Evolutionary conservation across 305 asterid genomes (phyloP).

Genomic region (Plantago coronopus): DNA sequence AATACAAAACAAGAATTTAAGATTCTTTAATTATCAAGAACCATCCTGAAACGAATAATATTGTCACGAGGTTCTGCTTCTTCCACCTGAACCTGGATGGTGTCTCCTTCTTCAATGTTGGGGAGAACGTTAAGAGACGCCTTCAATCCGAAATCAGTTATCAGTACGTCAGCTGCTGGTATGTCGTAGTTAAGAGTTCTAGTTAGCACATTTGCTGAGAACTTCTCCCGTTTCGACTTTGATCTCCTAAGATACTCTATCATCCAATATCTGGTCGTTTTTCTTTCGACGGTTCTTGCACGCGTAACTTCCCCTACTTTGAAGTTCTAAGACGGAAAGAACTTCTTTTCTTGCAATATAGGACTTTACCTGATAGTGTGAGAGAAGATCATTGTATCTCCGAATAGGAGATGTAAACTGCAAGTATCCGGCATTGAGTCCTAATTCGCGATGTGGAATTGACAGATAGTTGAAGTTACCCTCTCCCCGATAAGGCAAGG

Average conservation of each 20-base stretch:
- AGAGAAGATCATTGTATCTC: constrained; percentile 89
- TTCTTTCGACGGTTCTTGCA: constrained; percentile 58
- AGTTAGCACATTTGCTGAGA: constrained; percentile 73
- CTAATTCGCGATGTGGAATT: constrained; percentile 75
- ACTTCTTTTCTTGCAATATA: constrained; percentile 4
- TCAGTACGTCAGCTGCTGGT: constrained; percentile 39
- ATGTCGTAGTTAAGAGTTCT: constrained; percentile 69
- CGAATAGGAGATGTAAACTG: constrained; percentile 97
- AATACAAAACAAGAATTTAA: no score
- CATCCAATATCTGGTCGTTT: constrained; percentile 82
- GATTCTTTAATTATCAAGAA: constrained; percentile 25
- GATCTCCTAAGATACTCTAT: constrained; percentile 67
- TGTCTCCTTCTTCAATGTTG: constrained; percentile 61
- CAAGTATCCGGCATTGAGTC: constrained; percentile 84
- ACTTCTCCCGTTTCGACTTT: constrained; percentile 57
- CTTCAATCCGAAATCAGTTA: background rate
- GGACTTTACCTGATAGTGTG: constrained; percentile 76
- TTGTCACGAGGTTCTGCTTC: constrained; percentile 93
- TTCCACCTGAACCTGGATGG: constrained; percentile 68
- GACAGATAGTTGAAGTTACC: constrained; percentile 74
- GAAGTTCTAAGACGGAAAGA: constrained; percentile 40
- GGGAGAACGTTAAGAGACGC: background rate
- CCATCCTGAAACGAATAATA: constrained; percentile 57
- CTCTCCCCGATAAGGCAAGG: constrained; percentile 79
- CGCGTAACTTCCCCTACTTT: constrained; percentile 49